Base-by-base conservation (phyloP, 2,329 filamentous ascomycete species). In the Monilinia laxa region DNA sequence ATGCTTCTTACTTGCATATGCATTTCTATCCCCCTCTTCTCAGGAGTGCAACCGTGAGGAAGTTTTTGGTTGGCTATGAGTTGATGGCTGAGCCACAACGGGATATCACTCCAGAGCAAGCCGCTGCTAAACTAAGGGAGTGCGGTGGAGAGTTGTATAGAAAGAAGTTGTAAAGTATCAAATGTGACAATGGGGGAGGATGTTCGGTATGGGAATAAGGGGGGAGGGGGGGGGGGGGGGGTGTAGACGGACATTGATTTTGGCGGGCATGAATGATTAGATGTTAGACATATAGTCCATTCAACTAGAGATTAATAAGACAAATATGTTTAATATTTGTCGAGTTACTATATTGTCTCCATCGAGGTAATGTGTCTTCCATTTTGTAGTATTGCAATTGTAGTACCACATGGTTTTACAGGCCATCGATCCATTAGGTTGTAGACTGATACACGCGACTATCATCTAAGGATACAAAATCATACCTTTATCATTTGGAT, bases 51-150 rank as follows among this genome's bases (percentile, higher is more conserved):
- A 97, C 93, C 0, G 93, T 99, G 57, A 88, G 91, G 73, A 99
- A 99, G 81, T 99, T 98, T 80, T 79, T 98, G 63, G 95, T 99
- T 45, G 95, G 95, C 0, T 98, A 96, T 77, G 95, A 99, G 80
- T 84, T 99, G 80, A 87, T 99, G 86, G 95, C 91, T 1, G 95
- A 99, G 80, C 94, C 95, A n/a, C 95, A 99, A 79, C 86, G 95
- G 68, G 95, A 99, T 77, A 98, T 99, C 74, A 99, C 95, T 0
- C 94, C 95, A 0, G 95, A 99, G 79, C 95, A 98, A 80, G 95
- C 95, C 1, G 90, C 95, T 18, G 87, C 87, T 35, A 87, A 87
- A 60, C 80, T 99, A 68, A 86, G 75, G 90, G 71, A 84, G 67
- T 93, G 92, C 70, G 91, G 87, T 4, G 93, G 93, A 20, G 87